A percentile compares a stretch with the other conserved stretches of the same genome.
Conservation (phyloP, 345 rosid species). For the Gossypium anomalum region DNA sequence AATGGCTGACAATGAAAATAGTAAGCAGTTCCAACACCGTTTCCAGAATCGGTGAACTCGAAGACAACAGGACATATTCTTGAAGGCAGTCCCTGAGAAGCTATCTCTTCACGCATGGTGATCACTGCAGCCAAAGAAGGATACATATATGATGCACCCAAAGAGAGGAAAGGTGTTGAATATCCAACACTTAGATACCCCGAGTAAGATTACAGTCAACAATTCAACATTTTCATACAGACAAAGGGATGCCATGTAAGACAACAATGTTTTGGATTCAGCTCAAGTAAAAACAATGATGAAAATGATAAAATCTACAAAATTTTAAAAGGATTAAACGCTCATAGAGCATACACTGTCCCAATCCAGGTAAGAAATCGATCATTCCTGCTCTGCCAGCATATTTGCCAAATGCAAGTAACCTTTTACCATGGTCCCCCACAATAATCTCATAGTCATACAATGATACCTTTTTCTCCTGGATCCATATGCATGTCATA, state of each 20-base stretch:
- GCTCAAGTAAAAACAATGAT: no score
- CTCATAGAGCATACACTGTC: slow-evolving; percentile 52
- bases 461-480: slow-evolving; percentile 62
- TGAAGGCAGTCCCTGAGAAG: slow-evolving; percentile 66
- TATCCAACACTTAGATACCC: slow-evolving; percentile 78
- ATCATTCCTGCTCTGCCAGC: slow-evolving; percentile 93
- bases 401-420: slow-evolving; percentile 79
- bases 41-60: slow-evolving; percentile 70
- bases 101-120: slow-evolving; percentile 75
- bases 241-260: background rate
- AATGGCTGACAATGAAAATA: no score
- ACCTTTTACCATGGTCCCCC: slow-evolving; percentile 63
- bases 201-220: slow-evolving; percentile 19
- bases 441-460: slow-evolving; percentile 86
- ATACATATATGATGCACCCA: slow-evolving; percentile 78
- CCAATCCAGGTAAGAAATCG: slow-evolving; percentile 76
- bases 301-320: no score
- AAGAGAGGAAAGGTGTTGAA: slow-evolving; percentile 73
- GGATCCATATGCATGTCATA: slow-evolving; percentile 38
- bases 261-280: no score
- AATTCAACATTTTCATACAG: background rate
- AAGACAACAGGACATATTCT: slow-evolving; percentile 82
- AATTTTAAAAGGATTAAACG: background rate
- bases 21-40: slow-evolving; percentile 38
- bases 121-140: slow-evolving; percentile 77